Base-by-base conservation (phyloP, 805 yeast species). In the Candida morakotiae region DNA sequence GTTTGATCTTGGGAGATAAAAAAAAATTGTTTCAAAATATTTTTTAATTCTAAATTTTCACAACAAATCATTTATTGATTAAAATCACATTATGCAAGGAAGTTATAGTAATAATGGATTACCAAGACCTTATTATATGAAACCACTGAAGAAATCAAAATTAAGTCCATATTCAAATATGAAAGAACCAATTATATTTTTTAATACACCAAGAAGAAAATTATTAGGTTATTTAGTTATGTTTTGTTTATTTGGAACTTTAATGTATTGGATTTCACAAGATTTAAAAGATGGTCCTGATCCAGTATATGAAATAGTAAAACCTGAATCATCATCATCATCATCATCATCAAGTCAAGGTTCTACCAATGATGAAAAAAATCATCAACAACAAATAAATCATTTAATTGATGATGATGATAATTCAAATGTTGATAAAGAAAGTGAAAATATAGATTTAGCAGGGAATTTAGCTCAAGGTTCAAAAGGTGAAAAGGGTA, bases 41-140 rank as follows among this genome's bases (percentile, higher is more conserved):
- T n/a, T n/a, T n/a, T n/a, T n/a, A n/a, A n/a, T n/a, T n/a, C n/a
- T n/a, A n/a, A n/a, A n/a, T n/a, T n/a, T n/a, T n/a, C n/a, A n/a
- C n/a, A n/a, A n/a, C n/a, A n/a, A n/a, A n/a, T n/a, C n/a, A n/a
- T n/a, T n/a, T n/a, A n/a, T n/a, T n/a, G n/a, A n/a, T n/a, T n/a
- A n/a, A n/a, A n/a, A n/a, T n/a, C n/a, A n/a, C n/a, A 30, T 16
- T 25, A 67, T 67, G 73, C 73, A 67, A 55, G 73, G 73, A 25
- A 52, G 65, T 9, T 64, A 67, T 46, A 63, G 62, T 37, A 57
- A 53, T 38, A 57, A 62, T 43, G 73, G 72, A 11, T 56, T 67
- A 34, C 73, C 73, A 15, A 52, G 72, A 41, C 73, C 73, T 5
- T 67, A 67, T 49, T 63, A 67, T 46, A 67, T 67, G 72, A 67